phyloP scores from a whole-genome alignment of 768 basidiomycete species.

The Pleurotus platypus region DNA sequence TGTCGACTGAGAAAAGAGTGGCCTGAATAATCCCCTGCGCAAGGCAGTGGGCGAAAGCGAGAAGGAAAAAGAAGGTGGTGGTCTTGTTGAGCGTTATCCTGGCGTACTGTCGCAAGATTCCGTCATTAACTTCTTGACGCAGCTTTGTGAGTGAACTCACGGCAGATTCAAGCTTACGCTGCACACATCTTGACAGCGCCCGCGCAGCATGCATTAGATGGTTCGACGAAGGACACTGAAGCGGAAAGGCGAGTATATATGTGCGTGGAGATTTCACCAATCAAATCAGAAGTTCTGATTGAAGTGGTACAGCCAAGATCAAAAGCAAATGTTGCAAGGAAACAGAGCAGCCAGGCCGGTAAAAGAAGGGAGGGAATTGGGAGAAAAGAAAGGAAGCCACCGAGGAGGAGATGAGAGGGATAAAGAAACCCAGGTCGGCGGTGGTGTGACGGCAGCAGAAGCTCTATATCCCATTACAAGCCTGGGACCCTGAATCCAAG shows the following conservation, averaged over 20 bases:
- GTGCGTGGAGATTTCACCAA: not conserved
- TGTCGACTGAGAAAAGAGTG: constrained; percentile 42
- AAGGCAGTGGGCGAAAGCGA: constrained; percentile 48
- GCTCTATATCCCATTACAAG: no score
- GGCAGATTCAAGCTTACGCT: not conserved
- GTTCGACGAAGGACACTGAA: not conserved
- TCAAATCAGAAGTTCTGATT: not conserved
- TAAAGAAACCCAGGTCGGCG: no score
- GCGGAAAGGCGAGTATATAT: not conserved
- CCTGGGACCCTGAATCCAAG: no score
- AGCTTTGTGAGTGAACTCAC: not conserved
- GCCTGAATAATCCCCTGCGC: constrained; percentile 50
- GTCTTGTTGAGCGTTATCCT: constrained; percentile 34
- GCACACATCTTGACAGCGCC: not conserved
- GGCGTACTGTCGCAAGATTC: constrained; percentile 23
- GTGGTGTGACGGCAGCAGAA: no score
- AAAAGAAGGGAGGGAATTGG: not conserved
- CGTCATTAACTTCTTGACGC: not conserved
- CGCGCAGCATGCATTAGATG: not conserved
- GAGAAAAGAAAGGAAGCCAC: not conserved
- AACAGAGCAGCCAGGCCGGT: constrained; percentile 1
- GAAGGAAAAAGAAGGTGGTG: constrained; percentile 47
- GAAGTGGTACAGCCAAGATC: not conserved
- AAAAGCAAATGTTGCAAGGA: not conserved
- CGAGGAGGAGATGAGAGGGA: not conserved